Evolutionary conservation across 2,329 filamentous ascomycete species (phyloP).

Genomic region (Penicillium sp.): DNA sequence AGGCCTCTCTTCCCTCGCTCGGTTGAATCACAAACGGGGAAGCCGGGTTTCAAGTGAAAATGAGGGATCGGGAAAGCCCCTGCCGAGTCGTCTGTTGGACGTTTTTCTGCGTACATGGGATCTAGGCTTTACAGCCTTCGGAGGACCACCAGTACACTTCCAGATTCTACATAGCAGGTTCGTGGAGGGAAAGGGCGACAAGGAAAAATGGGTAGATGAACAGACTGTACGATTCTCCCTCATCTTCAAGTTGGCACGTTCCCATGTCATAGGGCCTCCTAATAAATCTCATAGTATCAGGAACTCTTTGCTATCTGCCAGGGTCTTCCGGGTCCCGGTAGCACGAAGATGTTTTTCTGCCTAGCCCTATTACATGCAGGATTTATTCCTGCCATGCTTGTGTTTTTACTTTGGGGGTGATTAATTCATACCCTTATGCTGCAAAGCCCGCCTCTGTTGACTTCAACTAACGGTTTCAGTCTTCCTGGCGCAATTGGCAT

Average conservation of each 20-base stretch:
- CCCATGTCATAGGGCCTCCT: neutral
- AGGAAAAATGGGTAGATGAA: conserved; percentile 66
- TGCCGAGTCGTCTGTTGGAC: conserved; percentile 32
- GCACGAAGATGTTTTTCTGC: conserved; percentile 70
- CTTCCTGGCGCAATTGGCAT: conserved; percentile 69
- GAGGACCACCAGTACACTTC: conserved; percentile 69
- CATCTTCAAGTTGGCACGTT: neutral
- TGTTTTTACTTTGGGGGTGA: conserved; percentile 65
- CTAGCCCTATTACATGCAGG: conserved; percentile 65
- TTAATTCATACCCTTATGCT: conserved; percentile 4
- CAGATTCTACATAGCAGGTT: conserved; percentile 65
- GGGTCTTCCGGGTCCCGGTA: conserved; percentile 65
- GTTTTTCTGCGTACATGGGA: conserved; percentile 53
- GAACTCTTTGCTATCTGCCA: conserved; percentile 70
- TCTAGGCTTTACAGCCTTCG: conserved; percentile 65
- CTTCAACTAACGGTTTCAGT: conserved; percentile 35
- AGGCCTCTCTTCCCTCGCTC: conserved; percentile 3
- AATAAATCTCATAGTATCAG: conserved; percentile 55
- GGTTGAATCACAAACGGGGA: conserved; percentile 2
- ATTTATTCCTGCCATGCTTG: conserved; percentile 56
- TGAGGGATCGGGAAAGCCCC: neutral
- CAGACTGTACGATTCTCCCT: conserved; percentile 53
- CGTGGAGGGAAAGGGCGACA: conserved; percentile 48
- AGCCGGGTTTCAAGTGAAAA: neutral
- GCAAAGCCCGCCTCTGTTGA: neutral